A percentile compares a stretch with the other conserved stretches of the same genome.
These are phyloP conservation scores for Beauveria sp. DNA, from an alignment of 2,329 filamentous ascomycete genomes.

Conservation along the genomic window DNA sequence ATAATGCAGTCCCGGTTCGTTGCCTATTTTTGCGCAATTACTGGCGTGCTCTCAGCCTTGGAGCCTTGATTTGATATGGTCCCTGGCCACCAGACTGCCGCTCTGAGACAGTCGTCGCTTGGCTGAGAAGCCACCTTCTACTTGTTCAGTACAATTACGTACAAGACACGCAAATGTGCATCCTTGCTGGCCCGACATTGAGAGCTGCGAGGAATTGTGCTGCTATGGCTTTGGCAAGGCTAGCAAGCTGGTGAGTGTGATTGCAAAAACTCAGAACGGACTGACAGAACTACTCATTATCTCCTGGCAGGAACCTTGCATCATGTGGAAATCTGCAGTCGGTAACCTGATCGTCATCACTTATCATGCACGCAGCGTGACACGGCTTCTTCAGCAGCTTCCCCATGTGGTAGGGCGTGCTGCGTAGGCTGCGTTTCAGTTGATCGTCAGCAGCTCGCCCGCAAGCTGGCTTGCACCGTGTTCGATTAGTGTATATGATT, in stretches of 20 bases:
- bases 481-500: background rate
- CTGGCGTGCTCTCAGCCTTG: background rate
- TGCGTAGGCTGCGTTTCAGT: background rate
- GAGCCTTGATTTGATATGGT: background rate
- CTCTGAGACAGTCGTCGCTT: background rate
- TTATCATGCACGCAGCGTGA: background rate
- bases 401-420: background rate
- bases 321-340: background rate
- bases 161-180: background rate
- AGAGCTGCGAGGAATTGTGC: background rate
- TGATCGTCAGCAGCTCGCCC: background rate
- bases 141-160: background rate
- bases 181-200: background rate
- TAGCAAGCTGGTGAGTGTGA: background rate
- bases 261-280: background rate
- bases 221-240: background rate
- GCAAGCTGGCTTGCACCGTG: background rate
- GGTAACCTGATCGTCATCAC: background rate
- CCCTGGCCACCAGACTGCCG: background rate
- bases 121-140: background rate
- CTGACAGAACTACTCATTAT: background rate
- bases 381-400: conserved; percentile 1
- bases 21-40: background rate
- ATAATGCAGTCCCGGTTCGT: background rate
- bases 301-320: background rate